Base-by-base conservation (phyloP, 1,284 basidiomycete species). In the Mycena citricolor region DNA sequence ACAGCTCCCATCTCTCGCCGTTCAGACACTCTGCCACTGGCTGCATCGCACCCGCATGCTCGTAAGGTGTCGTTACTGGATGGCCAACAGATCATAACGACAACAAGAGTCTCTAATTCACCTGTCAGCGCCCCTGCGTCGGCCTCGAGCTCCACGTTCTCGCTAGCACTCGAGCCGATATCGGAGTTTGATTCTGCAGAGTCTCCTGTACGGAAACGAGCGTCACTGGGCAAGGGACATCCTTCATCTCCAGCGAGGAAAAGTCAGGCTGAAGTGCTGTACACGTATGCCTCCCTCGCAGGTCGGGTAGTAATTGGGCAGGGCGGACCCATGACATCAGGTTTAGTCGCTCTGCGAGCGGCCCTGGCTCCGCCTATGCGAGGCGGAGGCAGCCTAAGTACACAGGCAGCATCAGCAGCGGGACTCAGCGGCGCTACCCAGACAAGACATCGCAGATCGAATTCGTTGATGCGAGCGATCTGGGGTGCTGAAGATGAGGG, bases 11-110 rank as follows among this genome's bases (percentile, higher is more conserved):
- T 49, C 10, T 49, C 51, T 8, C 46, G 51, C 7, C 46, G 52
- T 21, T 48, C 76, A 5, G 69, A 77, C 32, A 58, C 73, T 11
- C 69, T 82, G 20, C 66, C 73, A 10, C 63, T 84, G 0, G 71
- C 79, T 1, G 66, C 76, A 2, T 72, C 78, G 29, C 87, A 90
- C 56, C 86, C 87, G 0, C 86, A 90, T 53, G 86, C 83, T 0
- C 78, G 87, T 29, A 90, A 90, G 60, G 70, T 78, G 20, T 89
- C 84, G 13, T 62, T 86, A 4, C 45, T 80, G 12, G 83, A 85
- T 52, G 76, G 73, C 2, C n/a, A n/a, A n/a, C n/a, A n/a, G n/a
- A n/a, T n/a, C n/a, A n/a, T n/a, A n/a, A n/a, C n/a, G n/a, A n/a
- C n/a, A n/a, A n/a, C n/a, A n/a, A n/a, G n/a, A n/a, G n/a, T n/a